Evolutionary conservation across 1,139 yeast genomes (phyloP).

Genomic region (Sugiyamaella castrensis): DNA sequence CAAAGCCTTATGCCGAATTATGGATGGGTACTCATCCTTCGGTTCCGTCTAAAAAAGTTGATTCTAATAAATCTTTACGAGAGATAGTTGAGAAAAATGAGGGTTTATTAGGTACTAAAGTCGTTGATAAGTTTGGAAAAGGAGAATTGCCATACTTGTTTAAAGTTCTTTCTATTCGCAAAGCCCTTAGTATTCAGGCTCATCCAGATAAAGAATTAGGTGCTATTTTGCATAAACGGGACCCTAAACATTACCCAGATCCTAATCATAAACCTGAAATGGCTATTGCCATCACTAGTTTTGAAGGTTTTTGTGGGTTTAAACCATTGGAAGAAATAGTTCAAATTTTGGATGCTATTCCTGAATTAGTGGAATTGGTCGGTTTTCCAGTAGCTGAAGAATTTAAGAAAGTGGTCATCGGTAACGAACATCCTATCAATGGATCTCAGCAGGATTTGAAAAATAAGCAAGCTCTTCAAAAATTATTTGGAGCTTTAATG

Average conservation of each 20-base stretch:
- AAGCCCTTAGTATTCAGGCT: slow-evolving; percentile 93
- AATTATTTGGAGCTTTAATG: slow-evolving; percentile 80
- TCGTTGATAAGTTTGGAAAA: slow-evolving; percentile 66
- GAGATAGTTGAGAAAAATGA: slow-evolving; percentile 56
- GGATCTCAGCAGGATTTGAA: slow-evolving; percentile 39
- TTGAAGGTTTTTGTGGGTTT: slow-evolving; percentile 98
- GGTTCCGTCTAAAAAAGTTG: slow-evolving; percentile 71
- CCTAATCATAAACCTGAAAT: slow-evolving; percentile 98
- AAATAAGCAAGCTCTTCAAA: slow-evolving; percentile 66
- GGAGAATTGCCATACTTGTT: slow-evolving; percentile 86
- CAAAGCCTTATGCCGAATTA: slow-evolving; percentile 56
- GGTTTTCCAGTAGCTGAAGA: slow-evolving; percentile 56
- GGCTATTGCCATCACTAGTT: slow-evolving; percentile 95
- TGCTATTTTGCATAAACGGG: slow-evolving; percentile 66
- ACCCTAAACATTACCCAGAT: slow-evolving; percentile 95
- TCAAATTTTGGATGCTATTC: slow-evolving; percentile 60
- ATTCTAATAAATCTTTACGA: slow-evolving; percentile 55
- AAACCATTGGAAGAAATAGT: slow-evolving; percentile 81
- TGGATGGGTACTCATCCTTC: slow-evolving; percentile 99
- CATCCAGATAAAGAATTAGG: slow-evolving; percentile 93
- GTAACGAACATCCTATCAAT: slow-evolving; percentile 48
- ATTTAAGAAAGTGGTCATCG: slow-evolving; percentile 46
- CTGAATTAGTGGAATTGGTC: slow-evolving; percentile 70
- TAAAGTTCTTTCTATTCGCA: slow-evolving; percentile 87
- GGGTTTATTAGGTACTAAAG: slow-evolving; percentile 47